Evolutionary conservation across 2,329 filamentous ascomycete genomes (phyloP).

Genomic region (Trichoderma sp.): DNA sequence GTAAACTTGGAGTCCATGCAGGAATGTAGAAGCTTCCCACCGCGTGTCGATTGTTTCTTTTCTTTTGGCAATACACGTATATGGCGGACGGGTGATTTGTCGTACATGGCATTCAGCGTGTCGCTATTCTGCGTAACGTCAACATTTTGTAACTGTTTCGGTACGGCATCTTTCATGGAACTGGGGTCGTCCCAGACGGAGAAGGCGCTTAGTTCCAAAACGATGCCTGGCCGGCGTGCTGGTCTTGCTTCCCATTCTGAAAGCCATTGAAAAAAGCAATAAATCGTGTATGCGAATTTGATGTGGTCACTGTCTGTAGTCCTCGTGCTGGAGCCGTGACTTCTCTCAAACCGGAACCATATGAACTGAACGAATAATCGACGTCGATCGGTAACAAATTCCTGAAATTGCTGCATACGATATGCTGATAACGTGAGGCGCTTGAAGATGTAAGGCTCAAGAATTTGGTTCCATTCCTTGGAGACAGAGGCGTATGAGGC

Average conservation of each 20-base stretch:
- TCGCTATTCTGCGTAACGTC: neutral
- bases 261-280: neutral
- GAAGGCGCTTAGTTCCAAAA: neutral
- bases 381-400: neutral
- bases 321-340: too few species aligned
- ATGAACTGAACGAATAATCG: neutral
- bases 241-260: neutral
- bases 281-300: neutral
- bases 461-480: neutral
- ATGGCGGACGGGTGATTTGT: neutral
- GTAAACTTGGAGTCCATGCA: accelerated
- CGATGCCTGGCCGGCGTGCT: neutral
- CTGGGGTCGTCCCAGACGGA: neutral
- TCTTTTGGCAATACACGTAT: neutral
- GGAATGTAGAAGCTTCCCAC: neutral
- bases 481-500: neutral
- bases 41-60: neutral
- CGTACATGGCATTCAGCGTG: neutral
- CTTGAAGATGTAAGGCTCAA: slow-evolving; percentile 1
- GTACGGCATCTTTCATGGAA: slow-evolving; percentile 10
- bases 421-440: neutral
- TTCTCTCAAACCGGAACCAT: slow-evolving; percentile 12
- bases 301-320: too few species aligned
- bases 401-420: neutral
- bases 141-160: neutral